A percentile compares a stretch with the other conserved stretches of the same genome.
phyloP scores from a whole-genome alignment of 2,329 filamentous ascomycete species.

The Plenodomus lindquistii region DNA sequence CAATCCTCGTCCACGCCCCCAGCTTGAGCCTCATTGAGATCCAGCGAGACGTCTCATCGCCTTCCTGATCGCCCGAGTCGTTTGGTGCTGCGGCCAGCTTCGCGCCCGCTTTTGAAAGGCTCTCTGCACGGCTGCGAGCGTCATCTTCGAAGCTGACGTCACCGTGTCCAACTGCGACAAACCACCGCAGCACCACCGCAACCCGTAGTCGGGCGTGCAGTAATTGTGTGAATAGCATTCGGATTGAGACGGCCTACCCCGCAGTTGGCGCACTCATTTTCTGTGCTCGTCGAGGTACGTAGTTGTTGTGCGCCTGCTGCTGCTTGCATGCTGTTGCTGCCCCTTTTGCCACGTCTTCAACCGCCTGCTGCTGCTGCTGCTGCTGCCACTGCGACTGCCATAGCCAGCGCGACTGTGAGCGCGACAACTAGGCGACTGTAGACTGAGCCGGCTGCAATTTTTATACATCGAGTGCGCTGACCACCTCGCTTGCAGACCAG shows the following conservation, averaged over 20 bases:
- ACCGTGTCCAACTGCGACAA: conserved; percentile 26
- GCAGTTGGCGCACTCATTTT: conserved; percentile 26
- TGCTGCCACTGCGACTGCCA: conserved; percentile 16
- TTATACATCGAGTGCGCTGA: conserved; percentile 16
- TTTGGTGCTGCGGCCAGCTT: conserved; percentile 10
- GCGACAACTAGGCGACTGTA: no score
- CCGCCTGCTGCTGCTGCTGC: background rate
- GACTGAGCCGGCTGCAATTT: no score
- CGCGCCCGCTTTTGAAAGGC: conserved; percentile 11
- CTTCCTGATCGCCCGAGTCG: conserved; percentile 8
- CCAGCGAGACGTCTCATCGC: conserved; percentile 15
- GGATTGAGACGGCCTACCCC: conserved; percentile 28
- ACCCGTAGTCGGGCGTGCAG: conserved; percentile 18
- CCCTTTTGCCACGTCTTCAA: conserved; percentile 25
- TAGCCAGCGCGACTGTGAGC: no score
- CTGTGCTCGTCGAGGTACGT: conserved; percentile 32
- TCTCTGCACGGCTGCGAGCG: conserved; percentile 19
- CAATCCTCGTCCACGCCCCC: conserved; percentile 27
- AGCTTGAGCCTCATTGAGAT: conserved; percentile 32
- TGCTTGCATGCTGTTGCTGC: conserved; percentile 9
- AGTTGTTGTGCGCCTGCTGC: conserved; percentile 16
- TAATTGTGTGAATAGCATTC: conserved; percentile 9
- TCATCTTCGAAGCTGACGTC: conserved; percentile 34
- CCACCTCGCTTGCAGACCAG: conserved; percentile 5
- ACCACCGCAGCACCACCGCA: conserved; percentile 19